Evolutionary conservation across 768 basidiomycete genomes (phyloP).

Genomic region (Macrolepiota dolichaula): DNA sequence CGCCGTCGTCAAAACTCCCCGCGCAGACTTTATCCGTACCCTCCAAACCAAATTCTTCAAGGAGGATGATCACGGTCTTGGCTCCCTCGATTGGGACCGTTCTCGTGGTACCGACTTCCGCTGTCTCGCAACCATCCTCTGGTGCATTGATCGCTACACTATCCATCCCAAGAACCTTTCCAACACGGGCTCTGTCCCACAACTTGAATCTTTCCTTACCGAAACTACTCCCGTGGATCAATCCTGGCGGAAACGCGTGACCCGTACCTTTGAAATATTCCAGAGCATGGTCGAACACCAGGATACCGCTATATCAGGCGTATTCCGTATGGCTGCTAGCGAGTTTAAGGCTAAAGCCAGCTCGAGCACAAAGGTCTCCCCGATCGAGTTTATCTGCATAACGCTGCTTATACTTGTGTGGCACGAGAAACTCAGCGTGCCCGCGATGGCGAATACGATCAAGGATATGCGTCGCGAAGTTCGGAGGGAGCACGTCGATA

Average conservation of each 20-base stretch:
- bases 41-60: constrained; percentile 45
- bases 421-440: constrained; percentile 33
- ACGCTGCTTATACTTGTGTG: constrained; percentile 51
- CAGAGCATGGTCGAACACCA: constrained; percentile 38
- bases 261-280: constrained; percentile 45
- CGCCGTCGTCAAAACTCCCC: constrained; percentile 58
- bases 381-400: constrained; percentile 64
- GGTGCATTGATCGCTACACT: constrained; percentile 41
- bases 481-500: constrained; percentile 55
- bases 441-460: constrained; percentile 42
- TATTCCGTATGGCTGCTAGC: neutral
- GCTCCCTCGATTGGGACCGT: constrained; percentile 46
- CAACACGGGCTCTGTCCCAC: constrained; percentile 26
- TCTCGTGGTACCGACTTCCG: constrained; percentile 56
- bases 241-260: constrained; percentile 28
- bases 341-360: constrained; percentile 24
- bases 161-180: constrained; percentile 7
- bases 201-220: constrained; percentile 51
- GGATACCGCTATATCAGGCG: constrained; percentile 10
- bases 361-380: constrained; percentile 51
- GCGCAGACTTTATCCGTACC: constrained; percentile 56
- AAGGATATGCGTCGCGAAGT: constrained; percentile 51
- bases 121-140: constrained; percentile 52
- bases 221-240: constrained; percentile 26
- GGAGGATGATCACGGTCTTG: constrained; percentile 28